Conservation (phyloP, 805 yeast species). For the Lipomyces yamanashiensis region DNA sequence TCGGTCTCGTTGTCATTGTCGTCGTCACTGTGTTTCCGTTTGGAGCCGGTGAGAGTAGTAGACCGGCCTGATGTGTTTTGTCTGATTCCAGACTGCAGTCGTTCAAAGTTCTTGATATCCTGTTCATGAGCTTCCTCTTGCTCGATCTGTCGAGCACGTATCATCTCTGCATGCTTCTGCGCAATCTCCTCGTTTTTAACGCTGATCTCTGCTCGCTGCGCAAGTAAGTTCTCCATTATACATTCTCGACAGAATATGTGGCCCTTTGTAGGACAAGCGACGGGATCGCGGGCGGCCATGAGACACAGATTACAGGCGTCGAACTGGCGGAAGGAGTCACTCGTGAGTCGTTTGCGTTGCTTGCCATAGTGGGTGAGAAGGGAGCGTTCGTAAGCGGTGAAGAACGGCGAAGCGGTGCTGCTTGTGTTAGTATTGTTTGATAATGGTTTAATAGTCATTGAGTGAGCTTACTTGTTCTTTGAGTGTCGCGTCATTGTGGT, state of each 20-base stretch:
- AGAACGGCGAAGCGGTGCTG: slow-evolving; percentile 34
- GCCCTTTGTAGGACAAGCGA: slow-evolving; percentile 35
- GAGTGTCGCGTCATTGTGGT: slow-evolving; percentile 34
- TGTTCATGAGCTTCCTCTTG: slow-evolving; percentile 12
- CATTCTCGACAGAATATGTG: slow-evolving; percentile 37
- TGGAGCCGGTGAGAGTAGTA: background rate
- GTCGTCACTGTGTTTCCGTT: slow-evolving; percentile 16
- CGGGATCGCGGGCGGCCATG: slow-evolving; percentile 36
- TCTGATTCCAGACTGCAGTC: slow-evolving; percentile 22
- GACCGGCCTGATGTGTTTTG: background rate
- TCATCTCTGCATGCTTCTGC: slow-evolving; percentile 10
- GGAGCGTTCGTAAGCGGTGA: slow-evolving; percentile 38
- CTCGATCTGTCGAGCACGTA: background rate
- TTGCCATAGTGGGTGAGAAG: slow-evolving; percentile 34
- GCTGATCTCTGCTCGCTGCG: slow-evolving; percentile 33
- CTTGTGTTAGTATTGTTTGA: background rate
- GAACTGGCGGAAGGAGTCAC: slow-evolving; percentile 34
- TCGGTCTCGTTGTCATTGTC: background rate
- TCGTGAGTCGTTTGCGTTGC: slow-evolving; percentile 32
- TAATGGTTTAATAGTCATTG: background rate
- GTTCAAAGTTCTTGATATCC: slow-evolving; percentile 27
- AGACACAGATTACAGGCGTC: slow-evolving; percentile 36
- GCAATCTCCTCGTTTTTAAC: slow-evolving; percentile 22
- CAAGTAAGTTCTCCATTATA: slow-evolving; percentile 31
- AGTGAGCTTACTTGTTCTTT: slow-evolving; percentile 33